Base-by-base conservation (phyloP, 495 filamentous ascomycete genomes). In the Neurospora tetrasperma region DNA sequence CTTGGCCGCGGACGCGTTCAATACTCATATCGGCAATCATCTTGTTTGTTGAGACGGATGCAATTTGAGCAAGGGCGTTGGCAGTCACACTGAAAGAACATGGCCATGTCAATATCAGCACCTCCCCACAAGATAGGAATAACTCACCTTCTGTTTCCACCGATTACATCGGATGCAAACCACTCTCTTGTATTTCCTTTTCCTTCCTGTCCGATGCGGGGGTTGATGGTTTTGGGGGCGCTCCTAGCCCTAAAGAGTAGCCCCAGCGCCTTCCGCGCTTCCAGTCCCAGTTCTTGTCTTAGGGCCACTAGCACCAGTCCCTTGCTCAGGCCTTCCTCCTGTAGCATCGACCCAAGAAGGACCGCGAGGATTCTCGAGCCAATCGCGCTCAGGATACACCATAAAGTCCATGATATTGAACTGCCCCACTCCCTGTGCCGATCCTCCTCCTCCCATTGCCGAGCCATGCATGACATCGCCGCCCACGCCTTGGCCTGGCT, bases 371-470 rank as follows among this genome's bases (percentile, higher is more conserved):
- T 66, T 66, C 2, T 7, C 54, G 35, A 90, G 83, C 89, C 89
- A 91, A 76, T 91, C 89, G 75, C 86, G 84, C 74, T 85, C 89
- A 2, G 84, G 86, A 82, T 90, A 88, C 20, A 89, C 86, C 87
- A 88, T 89, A 73, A 88, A 91, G 75, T 90, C 89, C 31, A 86
- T 89, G 68, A 90, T 90, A 71, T 90, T 90, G 76, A 89, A 89
- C 76, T 89, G 86, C 68, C 82, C 83, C 46, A 54, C 46, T 14
- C 10, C 79, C 43, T 31, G 76, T 74, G n/a, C 75, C 79, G 27
- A 41, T 73, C 7, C 69, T 71, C 12, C 69, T 71, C 12, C 71
- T 70, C 9, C 46, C 77, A 42, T 31, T 44, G 40, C n/a, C 70
- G 27, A 31, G 46, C 70, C 70, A 40, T 73, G 71, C 10, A 42